Evolutionary conservation across 345 rosid genomes (phyloP), one percentile per base, ranked within the genome.

Genomic region (Gossypium mustelinum): DNA sequence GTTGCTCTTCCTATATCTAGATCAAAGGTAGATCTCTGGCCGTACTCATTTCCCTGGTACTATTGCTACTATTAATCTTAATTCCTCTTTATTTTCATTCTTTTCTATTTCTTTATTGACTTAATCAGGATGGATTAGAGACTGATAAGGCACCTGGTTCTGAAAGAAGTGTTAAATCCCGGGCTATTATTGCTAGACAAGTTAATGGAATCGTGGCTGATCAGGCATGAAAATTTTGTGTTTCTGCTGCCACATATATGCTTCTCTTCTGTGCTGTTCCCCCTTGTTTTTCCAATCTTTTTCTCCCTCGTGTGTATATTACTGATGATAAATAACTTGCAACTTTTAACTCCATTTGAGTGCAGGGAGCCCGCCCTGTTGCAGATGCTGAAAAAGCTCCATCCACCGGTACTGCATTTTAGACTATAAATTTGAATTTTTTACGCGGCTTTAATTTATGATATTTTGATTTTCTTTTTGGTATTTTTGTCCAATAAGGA

Each of bases 111-210:
- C 39, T 70, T 24, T 62, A 51, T 70, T 76, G 58, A 62, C 39
- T 77, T 69, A 70, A 70, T 76, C 75, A 92, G 97, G 98, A 93
- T 64, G 86, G 86, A 55, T 34, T 79, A 80, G 99, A 96, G 76
- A 73, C 79, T 86, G 99, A 96, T 76, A 93, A 87, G 84, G 90
- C 85, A 64, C 85, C 91, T 14, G 51, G 82, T 76, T 89, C 97
- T 62, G 95, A 88, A 74, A 92, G 90, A 81, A 82, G 76, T 43
- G 43, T 80, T 44, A 93, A 93, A 74, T 83, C 95, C 77, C 82
- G 97, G 73, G 89, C 87, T 39, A 86, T 93, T 84, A 91, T 96
- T 77, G 94, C 92, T 24, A 86, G 97, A 84, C 98, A 88, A 83
- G 89, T 80, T 63, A 93, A 89, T 86, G 99, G 98, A 78, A 84